Percentiles rank a stretch among this genome's conserved stretches.
phyloP scores from a whole-genome alignment of 495 filamentous ascomycete species.

The Hyaloscypha finlandica region DNA sequence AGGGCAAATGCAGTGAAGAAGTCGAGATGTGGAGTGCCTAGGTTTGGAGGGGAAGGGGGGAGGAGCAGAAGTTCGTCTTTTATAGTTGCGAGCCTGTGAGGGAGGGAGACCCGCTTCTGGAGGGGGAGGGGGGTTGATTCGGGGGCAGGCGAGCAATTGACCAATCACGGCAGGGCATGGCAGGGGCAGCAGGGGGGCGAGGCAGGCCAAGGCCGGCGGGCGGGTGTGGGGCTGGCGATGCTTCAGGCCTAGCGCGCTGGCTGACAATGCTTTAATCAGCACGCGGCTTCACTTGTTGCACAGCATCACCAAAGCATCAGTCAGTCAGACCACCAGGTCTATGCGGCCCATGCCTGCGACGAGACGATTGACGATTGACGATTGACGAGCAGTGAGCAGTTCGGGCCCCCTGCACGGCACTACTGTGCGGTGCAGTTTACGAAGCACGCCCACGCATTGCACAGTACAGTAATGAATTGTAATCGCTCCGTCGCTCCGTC shows the following conservation, averaged over 20 bases:
- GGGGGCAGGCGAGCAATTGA: background rate
- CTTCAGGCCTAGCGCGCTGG: background rate
- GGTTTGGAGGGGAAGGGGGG: background rate
- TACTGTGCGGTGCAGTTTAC: background rate
- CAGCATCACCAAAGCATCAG: slow-evolving; percentile 18
- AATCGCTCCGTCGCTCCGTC: background rate
- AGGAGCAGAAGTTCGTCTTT: background rate
- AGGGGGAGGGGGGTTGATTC: no score
- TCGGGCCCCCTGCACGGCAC: background rate
- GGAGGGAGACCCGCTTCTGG: background rate
- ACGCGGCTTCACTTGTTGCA: background rate
- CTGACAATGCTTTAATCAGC: slow-evolving; percentile 4
- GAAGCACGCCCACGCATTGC: background rate
- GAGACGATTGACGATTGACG: no score
- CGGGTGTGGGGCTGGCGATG: background rate
- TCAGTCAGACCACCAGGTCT: no score
- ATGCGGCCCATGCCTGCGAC: background rate
- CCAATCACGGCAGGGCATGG: background rate
- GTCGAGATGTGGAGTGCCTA: background rate
- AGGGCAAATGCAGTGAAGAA: background rate
- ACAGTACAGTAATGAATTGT: background rate
- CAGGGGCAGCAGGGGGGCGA: no score
- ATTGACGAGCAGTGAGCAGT: no score
- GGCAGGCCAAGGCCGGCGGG: background rate
- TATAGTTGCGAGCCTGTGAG: background rate